A percentile compares a stretch with the other conserved stretches of the same genome.
phyloP scores from a whole-genome alignment of 768 basidiomycete species.

The Naematelia aurantialba region DNA sequence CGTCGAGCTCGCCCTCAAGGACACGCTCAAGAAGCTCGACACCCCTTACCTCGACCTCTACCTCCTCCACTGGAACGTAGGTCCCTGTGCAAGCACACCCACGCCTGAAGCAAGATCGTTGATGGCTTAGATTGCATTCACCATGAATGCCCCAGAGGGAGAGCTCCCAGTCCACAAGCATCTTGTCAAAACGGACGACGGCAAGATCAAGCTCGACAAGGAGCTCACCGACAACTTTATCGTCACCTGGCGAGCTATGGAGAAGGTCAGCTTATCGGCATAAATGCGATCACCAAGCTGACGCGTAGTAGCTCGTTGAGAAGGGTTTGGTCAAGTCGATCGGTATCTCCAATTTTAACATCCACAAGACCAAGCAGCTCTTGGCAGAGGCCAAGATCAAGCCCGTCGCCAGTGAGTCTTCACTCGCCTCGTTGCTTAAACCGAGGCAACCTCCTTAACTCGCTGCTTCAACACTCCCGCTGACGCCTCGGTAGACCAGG shows the following conservation, averaged over 20 bases:
- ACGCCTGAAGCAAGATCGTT: background rate
- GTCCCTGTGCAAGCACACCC: background rate
- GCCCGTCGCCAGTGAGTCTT: slow-evolving; percentile 49
- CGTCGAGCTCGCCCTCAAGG: slow-evolving; percentile 64
- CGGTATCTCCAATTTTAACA: slow-evolving; percentile 79
- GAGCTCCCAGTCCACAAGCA: slow-evolving; percentile 18
- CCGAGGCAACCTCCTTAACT: too few relatives aligned
- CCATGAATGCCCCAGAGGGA: slow-evolving; percentile 31
- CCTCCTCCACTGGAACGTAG: slow-evolving; percentile 67
- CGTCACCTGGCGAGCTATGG: slow-evolving; percentile 75
- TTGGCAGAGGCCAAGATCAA: slow-evolving; percentile 29
- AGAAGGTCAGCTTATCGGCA: slow-evolving; percentile 44
- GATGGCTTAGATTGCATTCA: slow-evolving; percentile 25
- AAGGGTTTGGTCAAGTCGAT: slow-evolving; percentile 75
- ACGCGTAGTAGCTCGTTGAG: slow-evolving; percentile 59
- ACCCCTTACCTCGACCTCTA: slow-evolving; percentile 71
- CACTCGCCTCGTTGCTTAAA: slow-evolving; percentile 30
- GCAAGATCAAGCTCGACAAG: slow-evolving; percentile 55
- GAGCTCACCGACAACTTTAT: slow-evolving; percentile 67
- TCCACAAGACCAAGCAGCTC: slow-evolving; percentile 53
- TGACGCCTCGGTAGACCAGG: slow-evolving; percentile 66
- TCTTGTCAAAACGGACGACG: slow-evolving; percentile 51
- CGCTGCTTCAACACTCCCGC: slow-evolving; percentile 51
- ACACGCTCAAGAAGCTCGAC: slow-evolving; percentile 52
- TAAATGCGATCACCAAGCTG: background rate